These are phyloP conservation scores for Termitomyces sp. DNA, from an alignment of 1,284 basidiomycete species.

Conservation along the genomic window DNA sequence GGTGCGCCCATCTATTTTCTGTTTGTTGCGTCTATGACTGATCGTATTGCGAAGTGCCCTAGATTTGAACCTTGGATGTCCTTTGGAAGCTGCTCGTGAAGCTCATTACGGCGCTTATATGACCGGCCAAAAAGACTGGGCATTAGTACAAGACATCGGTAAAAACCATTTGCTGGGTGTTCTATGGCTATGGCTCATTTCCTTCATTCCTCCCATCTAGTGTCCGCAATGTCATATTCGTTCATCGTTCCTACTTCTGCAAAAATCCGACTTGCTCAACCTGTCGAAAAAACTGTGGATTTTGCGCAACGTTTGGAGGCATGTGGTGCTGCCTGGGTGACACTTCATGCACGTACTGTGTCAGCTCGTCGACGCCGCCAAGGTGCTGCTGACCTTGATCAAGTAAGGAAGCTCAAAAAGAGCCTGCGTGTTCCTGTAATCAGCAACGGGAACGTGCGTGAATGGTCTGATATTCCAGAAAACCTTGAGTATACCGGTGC, in stretches of 20 bases:
- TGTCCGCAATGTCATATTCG: slow-evolving; percentile 53
- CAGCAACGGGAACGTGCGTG: slow-evolving; percentile 73
- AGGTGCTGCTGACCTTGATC: slow-evolving; percentile 59
- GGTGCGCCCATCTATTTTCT: slow-evolving; percentile 37
- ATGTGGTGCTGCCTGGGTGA: slow-evolving; percentile 60
- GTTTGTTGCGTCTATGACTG: slow-evolving; percentile 1
- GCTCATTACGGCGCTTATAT: slow-evolving; percentile 73
- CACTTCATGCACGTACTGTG: slow-evolving; percentile 68
- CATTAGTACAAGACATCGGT: slow-evolving; percentile 59
- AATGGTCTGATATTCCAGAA: slow-evolving; percentile 46
- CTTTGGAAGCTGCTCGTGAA: slow-evolving; percentile 62
- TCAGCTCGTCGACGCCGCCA: slow-evolving; percentile 61
- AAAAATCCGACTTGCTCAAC: slow-evolving; percentile 62
- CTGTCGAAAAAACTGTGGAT: slow-evolving; percentile 47
- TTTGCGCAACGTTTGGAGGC: slow-evolving; percentile 53
- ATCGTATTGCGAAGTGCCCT: slow-evolving; percentile 16
- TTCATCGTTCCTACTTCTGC: slow-evolving; percentile 57
- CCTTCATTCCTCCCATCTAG: slow-evolving; percentile 36
- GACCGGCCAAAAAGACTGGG: slow-evolving; percentile 65
- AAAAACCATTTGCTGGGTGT: not conserved
- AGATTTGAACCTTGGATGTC: slow-evolving; percentile 62
- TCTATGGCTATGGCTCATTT: not conserved
- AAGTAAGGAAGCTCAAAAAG: slow-evolving; percentile 52
- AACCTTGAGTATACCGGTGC: slow-evolving; percentile 58
- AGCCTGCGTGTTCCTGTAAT: slow-evolving; percentile 52